Evolutionary conservation across 352 stramenopile genomes (phyloP), one percentile per base, ranked within the genome.

Genomic region (Pythium biforme): DNA sequence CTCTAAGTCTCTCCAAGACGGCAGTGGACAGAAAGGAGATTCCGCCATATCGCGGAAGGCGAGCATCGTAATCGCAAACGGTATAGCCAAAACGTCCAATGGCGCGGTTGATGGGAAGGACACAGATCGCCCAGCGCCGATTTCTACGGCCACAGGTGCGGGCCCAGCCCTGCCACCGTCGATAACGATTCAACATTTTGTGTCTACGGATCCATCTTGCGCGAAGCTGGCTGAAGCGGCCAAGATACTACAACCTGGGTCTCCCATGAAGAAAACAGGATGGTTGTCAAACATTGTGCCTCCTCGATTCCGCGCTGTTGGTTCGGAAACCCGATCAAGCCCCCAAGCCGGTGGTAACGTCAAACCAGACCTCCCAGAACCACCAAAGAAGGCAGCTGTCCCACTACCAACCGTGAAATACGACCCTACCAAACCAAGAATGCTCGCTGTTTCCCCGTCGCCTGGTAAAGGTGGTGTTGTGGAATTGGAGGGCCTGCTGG

Each of bases 401-500:
- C 15, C 54, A 8, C 51, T 41, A 54, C 40, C 39, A 26, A 14
- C 33, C 14, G 19, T 33, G 5, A 62, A 64, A 17, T 2, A 57
- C 6, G 55, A 64, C 25, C 55, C 60, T 14, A 70, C 59, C 34
- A 72, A 69, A 15, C 58, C 68, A 9, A 79, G 86, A 51, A 68
- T 91, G 63, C 59, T 89, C 11, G 74, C 71, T 19, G 69, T 87
- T 3, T 88, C 69, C 52, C 80, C 78, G 41, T 66, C 71, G 8
- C 71, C 77, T 0, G 68, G 56, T 15, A 68, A 74, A 26, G 61
- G 37, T 10, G 69, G 79, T 47, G 74, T 89, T 0, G 67, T 73
- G 15, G 79, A 89, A 22, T 67, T 89, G 14, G 82, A 91, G 66
- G 79, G 79, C 51, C 66, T 90, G 6, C 34, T 86, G 1, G 80